Evolutionary conservation across 306 rosid genomes (phyloP).

Genomic region (Mimosa pudica): DNA sequence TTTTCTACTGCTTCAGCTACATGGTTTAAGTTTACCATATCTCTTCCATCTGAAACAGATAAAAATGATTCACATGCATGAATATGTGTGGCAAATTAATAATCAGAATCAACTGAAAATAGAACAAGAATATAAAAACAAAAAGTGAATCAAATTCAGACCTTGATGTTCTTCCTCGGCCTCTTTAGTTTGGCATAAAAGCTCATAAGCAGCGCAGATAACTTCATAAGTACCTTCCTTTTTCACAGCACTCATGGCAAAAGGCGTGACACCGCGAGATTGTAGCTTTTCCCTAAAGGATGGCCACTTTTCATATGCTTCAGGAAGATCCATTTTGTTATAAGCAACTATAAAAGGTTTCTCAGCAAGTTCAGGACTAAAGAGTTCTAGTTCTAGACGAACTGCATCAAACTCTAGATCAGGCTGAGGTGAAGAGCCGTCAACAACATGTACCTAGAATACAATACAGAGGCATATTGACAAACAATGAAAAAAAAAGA

Average conservation of each 20-base stretch:
- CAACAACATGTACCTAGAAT: conserved; percentile 81
- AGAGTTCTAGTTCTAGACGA: conserved; percentile 85
- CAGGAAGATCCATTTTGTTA: conserved; percentile 98
- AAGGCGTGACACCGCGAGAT: conserved; percentile 69
- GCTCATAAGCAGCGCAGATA: conserved; percentile 70
- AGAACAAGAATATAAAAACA: conserved; percentile 16
- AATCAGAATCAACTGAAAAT: conserved; percentile 12
- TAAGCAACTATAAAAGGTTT: conserved; percentile 86
- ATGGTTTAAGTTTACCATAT: conserved; percentile 56
- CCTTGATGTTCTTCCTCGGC: conserved; percentile 59
- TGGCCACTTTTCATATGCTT: conserved; percentile 80
- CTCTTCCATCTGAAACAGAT: conserved; percentile 53
- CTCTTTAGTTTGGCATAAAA: conserved; percentile 57
- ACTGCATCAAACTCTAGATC: conserved; percentile 94
- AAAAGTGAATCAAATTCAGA: conserved; percentile 32
- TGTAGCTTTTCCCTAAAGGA: conserved; percentile 71
- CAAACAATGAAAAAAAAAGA: conserved; percentile 2
- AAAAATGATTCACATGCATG: conserved; percentile 36
- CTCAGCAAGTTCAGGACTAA: conserved; percentile 89
- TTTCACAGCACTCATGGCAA: conserved; percentile 85
- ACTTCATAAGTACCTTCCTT: conserved; percentile 82
- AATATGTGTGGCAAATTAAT: conserved; percentile 16
- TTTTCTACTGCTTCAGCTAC: conserved; percentile 71
- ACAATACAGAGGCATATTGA: conserved; percentile 27
- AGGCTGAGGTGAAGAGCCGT: conserved; percentile 89